Base-by-base conservation (phyloP, 2,329 filamentous ascomycete genomes). In the Phaeosphaeriaceae sp. region DNA sequence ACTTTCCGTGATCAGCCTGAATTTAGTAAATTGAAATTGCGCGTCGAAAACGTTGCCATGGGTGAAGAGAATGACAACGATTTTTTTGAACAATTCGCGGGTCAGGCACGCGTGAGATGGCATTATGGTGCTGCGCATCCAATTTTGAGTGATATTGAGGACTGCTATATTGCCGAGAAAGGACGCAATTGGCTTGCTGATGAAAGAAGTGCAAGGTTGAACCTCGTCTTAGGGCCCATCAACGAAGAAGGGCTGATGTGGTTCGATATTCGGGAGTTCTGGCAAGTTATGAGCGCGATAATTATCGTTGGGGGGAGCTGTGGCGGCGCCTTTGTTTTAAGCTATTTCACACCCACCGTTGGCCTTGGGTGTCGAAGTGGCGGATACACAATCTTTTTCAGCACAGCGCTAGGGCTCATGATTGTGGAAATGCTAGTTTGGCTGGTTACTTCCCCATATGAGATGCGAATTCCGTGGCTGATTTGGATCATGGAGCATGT, bases 301-400 rank as follows among this genome's bases (percentile, higher is more conserved):
- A 40, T 71, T 2, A 72, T 77, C 20, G 71, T 79, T 3, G 59
- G 52, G 5, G 71, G 60, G 12, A 74, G 70, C 20, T 67, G 63
- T 16, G 63, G 68, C 4, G 74, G 74, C 2, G 72, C 75, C 0
- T 78, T 77, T 42, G 63, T 75, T 7, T 51, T 79, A 15, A 75
- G 72, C 7, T 79, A 64, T 52, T 76, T 71, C 52, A 79, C 77
- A 0, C 77, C 77, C 0, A 79, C 77, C 0, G 75, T 79, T 0
- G 77, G 77, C 1, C 61, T 79, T 0, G 76, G 76, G 0, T 78
- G 64, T 26, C 61, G 66, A 0, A 66, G 73, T 32, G 76, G 76
- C 2, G 76, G 75, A 3, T 79, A 79, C 48, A 66, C 73, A n/a
- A 67, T 79, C 13, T 79, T 76, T 48, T 64, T 69, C 18, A 36